These are phyloP conservation scores for Phanerochaete sordida DNA, from an alignment of 768 basidiomycete species.

Conservation along the genomic window DNA sequence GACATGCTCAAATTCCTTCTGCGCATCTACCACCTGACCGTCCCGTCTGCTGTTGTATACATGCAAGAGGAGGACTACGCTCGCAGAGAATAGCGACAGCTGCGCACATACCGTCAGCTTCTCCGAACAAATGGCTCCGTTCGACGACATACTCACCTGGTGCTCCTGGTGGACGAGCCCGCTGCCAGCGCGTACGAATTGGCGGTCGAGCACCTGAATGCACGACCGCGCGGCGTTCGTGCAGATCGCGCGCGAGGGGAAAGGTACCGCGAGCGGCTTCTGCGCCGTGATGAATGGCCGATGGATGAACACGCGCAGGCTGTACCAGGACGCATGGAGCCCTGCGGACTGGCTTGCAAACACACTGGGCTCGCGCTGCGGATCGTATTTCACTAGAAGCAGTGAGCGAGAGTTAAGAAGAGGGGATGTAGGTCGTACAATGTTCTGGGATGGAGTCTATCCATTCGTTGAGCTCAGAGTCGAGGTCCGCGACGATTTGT, in stretches of 20 bases:
- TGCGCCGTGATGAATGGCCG: conserved; percentile 69
- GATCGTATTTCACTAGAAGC: conserved; percentile 24
- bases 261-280: conserved; percentile 38
- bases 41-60: conserved; percentile 46
- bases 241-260: conserved; percentile 49
- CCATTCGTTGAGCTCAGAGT: conserved; percentile 61
- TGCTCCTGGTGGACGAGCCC: background rate
- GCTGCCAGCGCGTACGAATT: conserved; percentile 17
- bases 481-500: conserved; percentile 55
- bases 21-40: conserved; percentile 26
- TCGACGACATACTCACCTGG: conserved; percentile 1
- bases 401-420: background rate
- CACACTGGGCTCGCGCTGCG: conserved; percentile 12
- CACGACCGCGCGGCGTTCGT: conserved; percentile 44
- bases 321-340: conserved; percentile 42
- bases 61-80: conserved; percentile 51
- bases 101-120: background rate
- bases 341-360: conserved; percentile 33
- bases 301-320: conserved; percentile 63
- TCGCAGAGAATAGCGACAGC: conserved; percentile 37
- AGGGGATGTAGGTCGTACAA: conserved; percentile 29
- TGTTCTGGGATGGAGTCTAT: conserved; percentile 56
- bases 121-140: background rate
- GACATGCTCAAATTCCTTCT: conserved; percentile 36
- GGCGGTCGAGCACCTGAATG: conserved; percentile 39